Percentiles rank a stretch among this genome's conserved stretches.
Conservation (phyloP, 2,329 filamentous ascomycete species). For the Aspergillus brasiliensis region DNA sequence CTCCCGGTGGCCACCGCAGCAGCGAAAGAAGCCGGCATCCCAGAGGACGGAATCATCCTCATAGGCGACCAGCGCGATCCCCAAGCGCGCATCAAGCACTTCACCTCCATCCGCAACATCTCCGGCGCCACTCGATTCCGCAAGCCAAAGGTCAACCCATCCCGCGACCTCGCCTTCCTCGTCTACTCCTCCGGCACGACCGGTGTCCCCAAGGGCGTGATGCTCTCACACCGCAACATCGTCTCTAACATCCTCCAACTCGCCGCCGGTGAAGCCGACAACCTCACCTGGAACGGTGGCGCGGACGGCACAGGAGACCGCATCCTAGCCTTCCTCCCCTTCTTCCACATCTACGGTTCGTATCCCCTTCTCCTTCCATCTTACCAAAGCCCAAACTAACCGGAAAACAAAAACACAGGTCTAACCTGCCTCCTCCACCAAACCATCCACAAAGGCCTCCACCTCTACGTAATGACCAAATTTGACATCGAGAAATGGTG, state of each 20-base stretch:
- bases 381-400: background rate
- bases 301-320: conserved; percentile 67
- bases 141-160: conserved; percentile 64
- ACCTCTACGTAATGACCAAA: conserved; percentile 71
- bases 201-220: conserved; percentile 87
- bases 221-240: conserved; percentile 81
- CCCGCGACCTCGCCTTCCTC: conserved; percentile 76
- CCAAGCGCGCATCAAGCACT: conserved; percentile 66
- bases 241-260: conserved; percentile 70
- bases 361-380: background rate
- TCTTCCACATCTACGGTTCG: conserved; percentile 87
- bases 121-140: conserved; percentile 61
- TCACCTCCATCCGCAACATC: conserved; percentile 68
- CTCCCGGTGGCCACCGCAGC: conserved; percentile 68
- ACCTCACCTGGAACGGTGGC: conserved; percentile 61
- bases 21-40: conserved; percentile 69
- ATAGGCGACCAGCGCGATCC: conserved; percentile 67
- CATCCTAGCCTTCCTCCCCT: conserved; percentile 77
- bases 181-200: conserved; percentile 92
- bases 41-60: conserved; percentile 71
- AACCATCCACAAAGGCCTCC: conserved; percentile 65
- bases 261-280: conserved; percentile 54
- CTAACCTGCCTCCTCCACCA: conserved; percentile 73
- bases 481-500: conserved; percentile 85
- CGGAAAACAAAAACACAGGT: conserved; percentile 49